Base-by-base conservation (phyloP, 2,329 filamentous ascomycete genomes). In the Penicillium sp. region DNA sequence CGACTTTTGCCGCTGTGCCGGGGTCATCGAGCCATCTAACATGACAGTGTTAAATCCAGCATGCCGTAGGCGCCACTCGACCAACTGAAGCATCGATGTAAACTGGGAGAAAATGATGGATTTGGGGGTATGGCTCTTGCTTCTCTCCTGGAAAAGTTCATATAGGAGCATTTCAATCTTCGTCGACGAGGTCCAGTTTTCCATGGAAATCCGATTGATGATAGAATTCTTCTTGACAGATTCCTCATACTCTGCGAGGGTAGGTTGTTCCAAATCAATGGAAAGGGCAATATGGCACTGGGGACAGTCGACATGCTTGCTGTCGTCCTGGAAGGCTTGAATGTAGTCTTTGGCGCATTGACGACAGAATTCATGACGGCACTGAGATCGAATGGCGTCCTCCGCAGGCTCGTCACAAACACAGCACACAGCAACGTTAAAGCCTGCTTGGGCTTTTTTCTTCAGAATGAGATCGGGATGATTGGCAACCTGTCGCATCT, bases 1-100 rank as follows among this genome's bases (percentile, higher is more conserved):
- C 2, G 90, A 94, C 32, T 89, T 91, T 72, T 97, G 91, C 16
- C 94, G 88, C 76, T 96, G 91, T 1, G 89, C 87, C 8, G 93
- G 94, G 27, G 89, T 95, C 94, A 99, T 99, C 74, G 88, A 95
- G 23, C 94, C 94, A 69, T 99, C 94, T 5, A 99, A 83, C 91
- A 99, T 96, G 54, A 97, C 94, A 0, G 94, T 99, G 38, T 91
- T 96, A 76, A 99, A 96, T 6, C 94, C 94, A n/a, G 93, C 94
- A 56, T 93, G 89, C 53, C 92, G 90, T 49, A 99, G 84, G 51
- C 93, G 90, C 93, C 93, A 97, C 76, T 97, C 93, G 43, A 97
- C 93, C 26, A 97, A 83, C 77, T 97, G 93, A 55, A 97, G 79
- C 93, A 97, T 97, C 1, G 90, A 94, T 0, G 93, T 97, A 70